A percentile compares a stretch with the other conserved stretches of the same genome.
Conservation (phyloP, 192 early-diverging fungal genomes). For the Obelidium mucronatum region DNA sequence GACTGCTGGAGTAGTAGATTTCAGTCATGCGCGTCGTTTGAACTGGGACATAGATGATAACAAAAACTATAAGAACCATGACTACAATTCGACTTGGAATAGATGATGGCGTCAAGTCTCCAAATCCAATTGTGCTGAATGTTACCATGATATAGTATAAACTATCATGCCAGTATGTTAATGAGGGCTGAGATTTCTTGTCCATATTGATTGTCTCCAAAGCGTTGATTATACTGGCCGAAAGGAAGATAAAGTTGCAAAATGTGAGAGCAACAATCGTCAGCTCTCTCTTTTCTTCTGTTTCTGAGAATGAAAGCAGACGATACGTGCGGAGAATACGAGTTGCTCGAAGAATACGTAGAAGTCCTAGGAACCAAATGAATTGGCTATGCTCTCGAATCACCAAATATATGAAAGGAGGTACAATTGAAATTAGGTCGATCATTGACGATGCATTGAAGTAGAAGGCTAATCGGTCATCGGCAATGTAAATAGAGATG, state of each 20-base stretch:
- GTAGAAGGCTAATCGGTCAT: slow-evolving; percentile 59
- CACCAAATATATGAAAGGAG: slow-evolving; percentile 61
- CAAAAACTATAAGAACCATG: slow-evolving; percentile 61
- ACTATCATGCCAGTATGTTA: slow-evolving; percentile 60
- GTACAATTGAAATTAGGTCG: slow-evolving; percentile 61
- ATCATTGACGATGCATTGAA: slow-evolving; percentile 55
- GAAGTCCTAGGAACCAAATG: slow-evolving; percentile 61
- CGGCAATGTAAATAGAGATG: slow-evolving; percentile 60
- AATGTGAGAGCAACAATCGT: slow-evolving; percentile 57
- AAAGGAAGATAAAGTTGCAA: slow-evolving; percentile 62
- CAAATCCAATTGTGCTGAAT: slow-evolving; percentile 64
- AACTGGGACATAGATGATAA: slow-evolving; percentile 58
- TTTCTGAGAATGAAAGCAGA: slow-evolving; percentile 56
- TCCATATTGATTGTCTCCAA: slow-evolving; percentile 48
- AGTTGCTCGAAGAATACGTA: slow-evolving; percentile 60
- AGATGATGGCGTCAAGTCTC: slow-evolving; percentile 59
- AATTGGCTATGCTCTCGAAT: slow-evolving; percentile 51
- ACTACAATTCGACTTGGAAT: slow-evolving; percentile 57
- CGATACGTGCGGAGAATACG: slow-evolving; percentile 61
- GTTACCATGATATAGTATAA: slow-evolving; percentile 68
- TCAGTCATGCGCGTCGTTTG: slow-evolving; percentile 60
- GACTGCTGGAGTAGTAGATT: slow-evolving; percentile 51
- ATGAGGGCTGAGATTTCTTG: slow-evolving; percentile 22
- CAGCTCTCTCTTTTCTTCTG: slow-evolving; percentile 59
- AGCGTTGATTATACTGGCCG: slow-evolving; percentile 62